Percentiles rank a stretch among this genome's conserved stretches.
Conservation (phyloP, 1,284 basidiomycete species). For the Kwoniella shivajii region DNA sequence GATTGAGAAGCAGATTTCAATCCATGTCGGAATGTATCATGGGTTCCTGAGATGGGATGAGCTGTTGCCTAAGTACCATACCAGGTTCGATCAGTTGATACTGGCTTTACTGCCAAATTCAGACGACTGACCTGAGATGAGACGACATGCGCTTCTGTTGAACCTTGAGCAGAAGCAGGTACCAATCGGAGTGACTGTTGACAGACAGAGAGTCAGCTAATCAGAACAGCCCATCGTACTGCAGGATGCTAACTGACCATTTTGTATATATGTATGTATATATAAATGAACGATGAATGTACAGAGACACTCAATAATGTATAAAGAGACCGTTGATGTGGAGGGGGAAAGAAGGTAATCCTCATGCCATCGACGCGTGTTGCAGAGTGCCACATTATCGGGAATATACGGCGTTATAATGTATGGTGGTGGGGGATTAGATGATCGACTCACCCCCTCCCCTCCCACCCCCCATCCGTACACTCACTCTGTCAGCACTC, state of each 20-base stretch:
- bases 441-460: too few species aligned
- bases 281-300: not conserved
- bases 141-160: constrained; percentile 41
- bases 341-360: not conserved
- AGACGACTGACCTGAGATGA: constrained; percentile 40
- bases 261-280: constrained; percentile 6
- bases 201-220: constrained; percentile 3
- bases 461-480: too few species aligned
- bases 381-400: constrained; percentile 19
- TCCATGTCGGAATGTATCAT: constrained; percentile 51
- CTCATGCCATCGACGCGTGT: constrained; percentile 16
- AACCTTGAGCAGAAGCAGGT: constrained; percentile 41
- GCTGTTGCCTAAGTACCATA: constrained; percentile 37
- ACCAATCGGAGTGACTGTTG: constrained; percentile 45
- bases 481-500: too few species aligned
- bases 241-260: constrained; percentile 26
- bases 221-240: not conserved
- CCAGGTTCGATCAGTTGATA: not conserved
- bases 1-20: constrained; percentile 42
- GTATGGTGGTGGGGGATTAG: constrained; percentile 1
- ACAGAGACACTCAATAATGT: not conserved
- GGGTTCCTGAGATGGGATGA: constrained; percentile 46
- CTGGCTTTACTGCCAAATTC: not conserved
- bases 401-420: constrained; percentile 11
- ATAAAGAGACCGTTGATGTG: constrained; percentile 5